Evolutionary conservation across 1,139 yeast species (phyloP).

Genomic region (Kurtzmaniella quercitrusa): DNA sequence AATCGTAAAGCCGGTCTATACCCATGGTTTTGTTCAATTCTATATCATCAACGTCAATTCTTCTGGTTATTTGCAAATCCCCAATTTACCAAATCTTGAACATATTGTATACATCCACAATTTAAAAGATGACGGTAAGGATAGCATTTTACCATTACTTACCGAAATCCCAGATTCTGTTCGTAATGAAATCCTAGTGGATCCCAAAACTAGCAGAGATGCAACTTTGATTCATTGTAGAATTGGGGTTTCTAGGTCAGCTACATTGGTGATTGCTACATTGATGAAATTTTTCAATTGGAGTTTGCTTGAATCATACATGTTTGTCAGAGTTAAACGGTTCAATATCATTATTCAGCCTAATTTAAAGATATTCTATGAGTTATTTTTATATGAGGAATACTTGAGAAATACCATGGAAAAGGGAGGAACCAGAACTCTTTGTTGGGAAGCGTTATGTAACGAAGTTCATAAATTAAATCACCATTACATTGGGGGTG

Average conservation of each 20-base stretch:
- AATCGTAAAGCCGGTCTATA: conserved; percentile 21
- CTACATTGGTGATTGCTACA: conserved; percentile 86
- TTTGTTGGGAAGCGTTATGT: conserved; percentile 34
- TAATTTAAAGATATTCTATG: conserved; percentile 80
- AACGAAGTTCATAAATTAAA: conserved; percentile 32
- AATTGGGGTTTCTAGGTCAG: conserved; percentile 89
- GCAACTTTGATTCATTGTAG: conserved; percentile 80
- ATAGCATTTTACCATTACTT: conserved; percentile 29
- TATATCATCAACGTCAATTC: conserved; percentile 21
- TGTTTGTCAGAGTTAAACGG: conserved; percentile 78
- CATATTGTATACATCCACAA: conserved; percentile 31
- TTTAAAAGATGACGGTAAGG: conserved; percentile 40
- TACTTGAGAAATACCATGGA: conserved; percentile 17
- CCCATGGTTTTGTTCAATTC: conserved; percentile 23
- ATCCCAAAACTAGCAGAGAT: conserved; percentile 21
- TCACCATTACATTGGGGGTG: conserved; percentile 21
- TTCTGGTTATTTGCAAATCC: conserved; percentile 9
- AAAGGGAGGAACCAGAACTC: conserved; percentile 12
- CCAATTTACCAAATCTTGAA: conserved; percentile 18
- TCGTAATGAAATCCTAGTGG: conserved; percentile 26
- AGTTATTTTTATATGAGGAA: conserved; percentile 77
- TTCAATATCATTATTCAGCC: conserved; percentile 90
- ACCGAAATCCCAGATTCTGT: conserved; percentile 27
- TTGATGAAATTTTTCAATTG: conserved; percentile 71
- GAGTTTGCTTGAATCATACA: conserved; percentile 68